A percentile compares a stretch with the other conserved stretches of the same genome.
Evolutionary conservation across 768 basidiomycete genomes (phyloP).

Genomic region (Strobilomyces dryophilus): DNA sequence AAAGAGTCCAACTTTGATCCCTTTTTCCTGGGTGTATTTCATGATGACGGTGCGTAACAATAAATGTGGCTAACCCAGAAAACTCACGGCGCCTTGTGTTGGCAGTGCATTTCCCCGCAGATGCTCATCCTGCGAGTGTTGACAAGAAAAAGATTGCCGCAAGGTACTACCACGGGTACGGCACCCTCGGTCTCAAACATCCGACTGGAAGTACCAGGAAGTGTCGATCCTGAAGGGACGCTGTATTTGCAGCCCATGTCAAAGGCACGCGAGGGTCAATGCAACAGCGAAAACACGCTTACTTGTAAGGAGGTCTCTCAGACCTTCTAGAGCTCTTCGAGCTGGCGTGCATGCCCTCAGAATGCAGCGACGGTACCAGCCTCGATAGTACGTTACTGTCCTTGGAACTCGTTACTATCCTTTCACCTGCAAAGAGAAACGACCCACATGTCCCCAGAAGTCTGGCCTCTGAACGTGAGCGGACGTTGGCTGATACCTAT

Average conservation of each 20-base stretch:
- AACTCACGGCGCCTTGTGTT: background rate
- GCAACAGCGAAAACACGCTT: background rate
- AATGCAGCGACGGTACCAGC: no score
- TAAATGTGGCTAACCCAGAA: background rate
- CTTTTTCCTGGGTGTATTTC: background rate
- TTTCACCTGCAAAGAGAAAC: no score
- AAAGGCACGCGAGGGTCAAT: background rate
- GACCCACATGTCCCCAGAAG: no score
- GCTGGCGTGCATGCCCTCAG: no score
- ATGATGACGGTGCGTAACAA: background rate
- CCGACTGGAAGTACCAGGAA: background rate
- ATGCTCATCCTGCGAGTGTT: background rate
- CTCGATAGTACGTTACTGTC: no score
- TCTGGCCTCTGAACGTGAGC: no score
- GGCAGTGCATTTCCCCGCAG: background rate
- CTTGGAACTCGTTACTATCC: no score
- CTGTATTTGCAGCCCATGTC: background rate
- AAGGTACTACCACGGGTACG: background rate
- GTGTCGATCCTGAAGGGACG: background rate
- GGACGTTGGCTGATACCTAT: no score
- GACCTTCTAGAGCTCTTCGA: no score
- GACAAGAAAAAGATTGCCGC: background rate
- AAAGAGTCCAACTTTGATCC: background rate
- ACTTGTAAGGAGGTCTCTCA: background rate
- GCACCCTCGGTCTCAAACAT: background rate